Evolutionary conservation across 305 asterid species (phyloP).

Genomic region (Coffea humblotiana): DNA sequence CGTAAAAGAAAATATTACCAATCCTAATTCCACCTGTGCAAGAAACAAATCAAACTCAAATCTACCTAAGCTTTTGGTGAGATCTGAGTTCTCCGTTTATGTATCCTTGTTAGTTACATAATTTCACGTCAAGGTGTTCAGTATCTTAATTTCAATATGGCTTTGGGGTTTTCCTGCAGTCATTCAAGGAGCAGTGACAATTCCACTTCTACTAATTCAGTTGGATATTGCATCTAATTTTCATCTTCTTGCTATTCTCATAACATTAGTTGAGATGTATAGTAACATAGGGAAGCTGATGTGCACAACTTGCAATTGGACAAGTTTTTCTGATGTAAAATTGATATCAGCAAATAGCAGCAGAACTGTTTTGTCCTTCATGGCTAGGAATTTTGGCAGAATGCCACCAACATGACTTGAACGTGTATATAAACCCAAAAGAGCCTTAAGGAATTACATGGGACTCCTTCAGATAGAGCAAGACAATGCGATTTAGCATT

Average conservation of each 20-base stretch:
- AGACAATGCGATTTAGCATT: background rate
- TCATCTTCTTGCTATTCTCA: background rate
- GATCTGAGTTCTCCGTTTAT: background rate
- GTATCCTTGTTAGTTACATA: background rate
- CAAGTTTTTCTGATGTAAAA: background rate
- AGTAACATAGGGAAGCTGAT: background rate
- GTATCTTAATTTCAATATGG: background rate
- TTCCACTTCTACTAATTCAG: background rate
- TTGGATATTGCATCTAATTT: background rate
- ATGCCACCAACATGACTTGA: background rate
- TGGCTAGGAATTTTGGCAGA: background rate
- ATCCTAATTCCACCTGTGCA: background rate
- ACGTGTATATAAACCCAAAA: background rate
- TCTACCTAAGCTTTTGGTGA: background rate
- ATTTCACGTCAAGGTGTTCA: background rate
- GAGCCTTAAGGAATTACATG: background rate
- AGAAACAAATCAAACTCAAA: constrained; percentile 1
- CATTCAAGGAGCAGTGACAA: background rate
- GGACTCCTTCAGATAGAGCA: background rate
- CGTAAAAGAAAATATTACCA: background rate
- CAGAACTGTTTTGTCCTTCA: background rate
- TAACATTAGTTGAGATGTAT: background rate
- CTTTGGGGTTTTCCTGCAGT: background rate
- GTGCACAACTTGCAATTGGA: background rate
- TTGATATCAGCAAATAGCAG: background rate